Percentiles rank a stretch among this genome's conserved stretches.
phyloP scores from a whole-genome alignment of 768 basidiomycete genomes.

The Podaxis sp. region DNA sequence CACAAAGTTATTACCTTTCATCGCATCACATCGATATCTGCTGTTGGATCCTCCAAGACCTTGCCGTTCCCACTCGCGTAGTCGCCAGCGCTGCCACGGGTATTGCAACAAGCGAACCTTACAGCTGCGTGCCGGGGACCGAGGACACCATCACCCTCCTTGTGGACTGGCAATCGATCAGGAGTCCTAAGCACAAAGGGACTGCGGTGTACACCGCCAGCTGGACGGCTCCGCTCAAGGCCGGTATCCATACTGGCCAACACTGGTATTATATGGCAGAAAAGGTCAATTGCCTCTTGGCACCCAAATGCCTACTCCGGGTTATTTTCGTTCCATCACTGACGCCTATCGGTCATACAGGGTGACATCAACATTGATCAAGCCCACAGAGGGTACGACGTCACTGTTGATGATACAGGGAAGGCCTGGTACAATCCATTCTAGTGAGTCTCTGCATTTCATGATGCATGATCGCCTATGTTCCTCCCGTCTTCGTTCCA shows the following conservation, averaged over 20 bases:
- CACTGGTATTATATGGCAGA: conserved; percentile 96
- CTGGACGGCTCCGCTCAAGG: conserved; percentile 90
- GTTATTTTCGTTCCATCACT: background rate
- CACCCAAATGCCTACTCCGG: conserved; percentile 1
- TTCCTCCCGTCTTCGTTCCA: conserved; percentile 5
- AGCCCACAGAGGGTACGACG: conserved; percentile 91
- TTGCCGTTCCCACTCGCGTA: conserved; percentile 78
- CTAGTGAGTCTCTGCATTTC: conserved; percentile 57
- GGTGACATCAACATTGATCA: conserved; percentile 93
- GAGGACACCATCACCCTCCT: conserved; percentile 95
- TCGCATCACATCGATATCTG: conserved; percentile 93
- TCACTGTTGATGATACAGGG: conserved; percentile 82
- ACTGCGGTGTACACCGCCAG: conserved; percentile 92
- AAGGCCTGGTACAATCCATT: conserved; percentile 89
- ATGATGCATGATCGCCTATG: background rate
- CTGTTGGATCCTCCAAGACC: conserved; percentile 81
- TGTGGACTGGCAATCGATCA: conserved; percentile 89
- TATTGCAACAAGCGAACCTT: conserved; percentile 87
- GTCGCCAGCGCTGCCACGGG: conserved; percentile 90
- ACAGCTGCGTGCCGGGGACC: conserved; percentile 81
- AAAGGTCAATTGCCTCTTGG: conserved; percentile 58
- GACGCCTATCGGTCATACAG: conserved; percentile 35
- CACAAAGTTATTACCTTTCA: conserved; percentile 82
- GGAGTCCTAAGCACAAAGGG: conserved; percentile 73
- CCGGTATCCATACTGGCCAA: conserved; percentile 89